Percentiles rank a stretch among this genome's conserved stretches.
These are phyloP conservation scores for Claviceps citrina DNA, from an alignment of 2,329 filamentous ascomycete genomes.

Conservation along the genomic window DNA sequence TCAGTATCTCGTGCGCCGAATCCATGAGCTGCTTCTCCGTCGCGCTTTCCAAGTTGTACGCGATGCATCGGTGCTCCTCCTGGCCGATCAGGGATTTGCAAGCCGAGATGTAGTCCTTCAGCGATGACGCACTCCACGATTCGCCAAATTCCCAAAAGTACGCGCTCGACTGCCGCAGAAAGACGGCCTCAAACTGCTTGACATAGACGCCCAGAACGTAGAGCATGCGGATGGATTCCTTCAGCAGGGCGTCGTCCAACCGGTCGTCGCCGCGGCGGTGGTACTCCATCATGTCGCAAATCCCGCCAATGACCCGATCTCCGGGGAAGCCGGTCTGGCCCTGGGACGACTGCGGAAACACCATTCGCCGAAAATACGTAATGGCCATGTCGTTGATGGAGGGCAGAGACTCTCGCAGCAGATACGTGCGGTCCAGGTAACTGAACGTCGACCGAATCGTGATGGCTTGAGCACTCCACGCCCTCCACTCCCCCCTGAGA, in stretches of 20 bases:
- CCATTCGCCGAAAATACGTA: slow-evolving; percentile 51
- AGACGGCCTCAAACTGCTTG: slow-evolving; percentile 60
- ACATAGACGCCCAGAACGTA: slow-evolving; percentile 73
- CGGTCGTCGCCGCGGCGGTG: slow-evolving; percentile 46
- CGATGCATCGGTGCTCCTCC: slow-evolving; percentile 64
- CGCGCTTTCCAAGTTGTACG: slow-evolving; percentile 66
- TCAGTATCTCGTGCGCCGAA: slow-evolving; percentile 55
- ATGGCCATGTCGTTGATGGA: slow-evolving; percentile 74
- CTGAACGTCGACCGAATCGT: slow-evolving; percentile 80
- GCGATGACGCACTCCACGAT: slow-evolving; percentile 42
- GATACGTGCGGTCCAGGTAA: slow-evolving; percentile 80
- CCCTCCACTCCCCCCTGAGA: slow-evolving; percentile 48
- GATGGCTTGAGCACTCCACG: slow-evolving; percentile 58
- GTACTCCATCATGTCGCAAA: slow-evolving; percentile 59
- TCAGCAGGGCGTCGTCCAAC: slow-evolving; percentile 52
- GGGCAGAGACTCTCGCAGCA: slow-evolving; percentile 53
- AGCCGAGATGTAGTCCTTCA: slow-evolving; percentile 62
- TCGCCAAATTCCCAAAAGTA: slow-evolving; percentile 60
- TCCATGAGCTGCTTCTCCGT: slow-evolving; percentile 66
- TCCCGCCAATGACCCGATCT: slow-evolving; percentile 28
- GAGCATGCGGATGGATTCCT: slow-evolving; percentile 64
- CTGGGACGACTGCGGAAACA: slow-evolving; percentile 22
- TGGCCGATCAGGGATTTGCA: slow-evolving; percentile 52
- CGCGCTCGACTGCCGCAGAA: slow-evolving; percentile 49
- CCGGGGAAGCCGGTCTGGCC: slow-evolving; percentile 11